A percentile compares a stretch with the other conserved stretches of the same genome.
phyloP scores from a whole-genome alignment of 345 rosid genomes.

The Hypericum perforatum region DNA sequence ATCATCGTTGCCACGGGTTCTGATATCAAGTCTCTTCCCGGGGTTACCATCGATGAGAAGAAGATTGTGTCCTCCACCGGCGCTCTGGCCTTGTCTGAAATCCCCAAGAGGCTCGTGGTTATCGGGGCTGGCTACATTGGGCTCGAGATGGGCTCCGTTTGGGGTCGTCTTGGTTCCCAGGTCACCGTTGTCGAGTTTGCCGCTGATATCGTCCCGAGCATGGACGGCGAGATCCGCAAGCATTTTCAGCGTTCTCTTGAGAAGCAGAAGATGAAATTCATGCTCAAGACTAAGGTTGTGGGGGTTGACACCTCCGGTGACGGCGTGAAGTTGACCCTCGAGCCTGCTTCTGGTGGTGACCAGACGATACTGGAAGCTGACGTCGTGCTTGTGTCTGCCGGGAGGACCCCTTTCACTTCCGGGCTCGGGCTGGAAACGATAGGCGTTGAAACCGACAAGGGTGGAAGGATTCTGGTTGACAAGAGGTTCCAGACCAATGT shows the following conservation, averaged over 20 bases:
- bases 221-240: conserved; percentile 95
- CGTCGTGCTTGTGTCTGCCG: conserved; percentile 94
- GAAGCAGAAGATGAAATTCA: conserved; percentile 97
- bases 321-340: conserved; percentile 72
- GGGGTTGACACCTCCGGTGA: conserved; percentile 71
- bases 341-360: conserved; percentile 82
- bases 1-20: conserved; percentile 91
- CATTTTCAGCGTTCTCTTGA: conserved; percentile 89
- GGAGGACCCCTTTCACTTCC: conserved; percentile 78
- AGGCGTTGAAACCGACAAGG: conserved; percentile 86
- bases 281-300: conserved; percentile 96
- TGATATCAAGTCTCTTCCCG: conserved; percentile 92
- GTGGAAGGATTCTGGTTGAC: conserved; percentile 69
- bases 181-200: conserved; percentile 99
- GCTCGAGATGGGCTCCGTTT: conserved; percentile 97
- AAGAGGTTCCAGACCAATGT: conserved; percentile 76
- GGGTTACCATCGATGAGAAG: conserved; percentile 87
- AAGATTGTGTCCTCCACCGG: conserved; percentile 95
- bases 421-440: conserved; percentile 88
- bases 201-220: conserved; percentile 77
- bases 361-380: conserved; percentile 86
- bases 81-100: conserved; percentile 58
- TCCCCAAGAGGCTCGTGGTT: conserved; percentile 92
- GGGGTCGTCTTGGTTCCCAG: conserved; percentile 90
- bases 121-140: conserved; percentile 99